Base-by-base conservation (phyloP, 805 yeast genomes). In the Candida patagonica region DNA sequence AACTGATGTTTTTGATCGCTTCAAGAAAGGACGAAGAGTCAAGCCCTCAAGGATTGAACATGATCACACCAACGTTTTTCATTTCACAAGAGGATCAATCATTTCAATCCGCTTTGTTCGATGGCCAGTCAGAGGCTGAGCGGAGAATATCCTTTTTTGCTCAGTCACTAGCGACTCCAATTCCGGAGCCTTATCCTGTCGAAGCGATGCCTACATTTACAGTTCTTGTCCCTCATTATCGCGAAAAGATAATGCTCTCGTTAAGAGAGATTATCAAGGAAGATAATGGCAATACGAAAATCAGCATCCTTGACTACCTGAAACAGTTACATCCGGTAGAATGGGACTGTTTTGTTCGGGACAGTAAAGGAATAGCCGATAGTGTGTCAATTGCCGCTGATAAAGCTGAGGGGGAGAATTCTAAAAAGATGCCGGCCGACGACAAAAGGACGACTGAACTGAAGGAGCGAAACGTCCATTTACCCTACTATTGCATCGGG, bases 71-170 rank as follows among this genome's bases (percentile, higher is more conserved):
- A 1, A 63, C 73, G 0, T 84, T 83, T 52, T 86, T 86, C 56
- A 73, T 82, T 16, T 78, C 87, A 0, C 92, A 80, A 50, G 95
- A 86, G 54, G 95, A 85, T 51, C 78, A 78, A 26, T 65, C 80
- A 5, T 68, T 74, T 48, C 74, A 69, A 47, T 69, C 75, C 3
- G 70, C 77, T 5, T 62, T 75, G 13, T 74, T 80, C 49, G 75
- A 74, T 19, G 57, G 72, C 1, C 74, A 76, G 37, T 74, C 86
- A 1, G 95, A 83, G 54, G 94, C 95, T 0, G 79, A 78, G 53
- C 66, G 95, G 51, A 68, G 96, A 47, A 73, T 86, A 1, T 81
- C 94, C 0, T 86, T 83, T 55, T 86, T 86, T 67, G 95, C 96
- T 0, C 95, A 86, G 54, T 84, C 95, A 0, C 63, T 86, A 31